Evolutionary conservation across 768 basidiomycete species (phyloP).

Genomic region (Boletus bicolor): DNA sequence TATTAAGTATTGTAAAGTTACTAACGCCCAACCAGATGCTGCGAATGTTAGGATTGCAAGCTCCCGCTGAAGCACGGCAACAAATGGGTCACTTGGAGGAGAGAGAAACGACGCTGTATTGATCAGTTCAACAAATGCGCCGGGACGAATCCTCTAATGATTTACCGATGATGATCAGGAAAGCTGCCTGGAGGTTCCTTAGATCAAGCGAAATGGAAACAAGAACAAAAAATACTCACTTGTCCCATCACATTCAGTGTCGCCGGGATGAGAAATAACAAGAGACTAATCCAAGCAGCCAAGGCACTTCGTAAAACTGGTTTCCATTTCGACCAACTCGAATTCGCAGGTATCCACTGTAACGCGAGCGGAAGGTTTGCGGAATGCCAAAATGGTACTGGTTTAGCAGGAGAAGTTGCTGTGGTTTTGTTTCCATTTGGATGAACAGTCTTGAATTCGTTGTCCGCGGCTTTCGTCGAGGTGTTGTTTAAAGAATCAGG

Average conservation of each 20-base stretch:
- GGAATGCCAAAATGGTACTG: background rate
- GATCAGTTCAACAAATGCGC: background rate
- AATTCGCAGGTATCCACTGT: constrained; percentile 58
- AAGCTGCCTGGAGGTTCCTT: constrained; percentile 47
- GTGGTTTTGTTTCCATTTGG: background rate
- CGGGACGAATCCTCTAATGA: background rate
- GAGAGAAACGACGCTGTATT: constrained; percentile 57
- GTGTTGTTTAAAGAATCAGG: background rate
- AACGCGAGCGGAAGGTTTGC: constrained; percentile 32
- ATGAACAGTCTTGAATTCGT: background rate
- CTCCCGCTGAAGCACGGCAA: constrained; percentile 67
- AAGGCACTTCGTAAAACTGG: constrained; percentile 61
- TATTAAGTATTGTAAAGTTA: constrained; percentile 4
- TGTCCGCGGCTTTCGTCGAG: background rate
- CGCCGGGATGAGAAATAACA: constrained; percentile 56
- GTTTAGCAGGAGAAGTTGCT: background rate
- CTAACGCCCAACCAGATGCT: constrained; percentile 57
- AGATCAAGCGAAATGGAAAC: background rate
- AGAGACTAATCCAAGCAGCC: constrained; percentile 56
- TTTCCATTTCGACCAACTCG: constrained; percentile 56
- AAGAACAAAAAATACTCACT: constrained; percentile 31
- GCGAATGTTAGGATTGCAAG: constrained; percentile 50
- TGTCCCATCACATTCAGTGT: constrained; percentile 53
- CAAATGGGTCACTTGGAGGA: constrained; percentile 65
- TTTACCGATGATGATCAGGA: constrained; percentile 60